phyloP scores from a whole-genome alignment of 164 flowering plant genomes.

The Euptelea pleiosperma region DNA sequence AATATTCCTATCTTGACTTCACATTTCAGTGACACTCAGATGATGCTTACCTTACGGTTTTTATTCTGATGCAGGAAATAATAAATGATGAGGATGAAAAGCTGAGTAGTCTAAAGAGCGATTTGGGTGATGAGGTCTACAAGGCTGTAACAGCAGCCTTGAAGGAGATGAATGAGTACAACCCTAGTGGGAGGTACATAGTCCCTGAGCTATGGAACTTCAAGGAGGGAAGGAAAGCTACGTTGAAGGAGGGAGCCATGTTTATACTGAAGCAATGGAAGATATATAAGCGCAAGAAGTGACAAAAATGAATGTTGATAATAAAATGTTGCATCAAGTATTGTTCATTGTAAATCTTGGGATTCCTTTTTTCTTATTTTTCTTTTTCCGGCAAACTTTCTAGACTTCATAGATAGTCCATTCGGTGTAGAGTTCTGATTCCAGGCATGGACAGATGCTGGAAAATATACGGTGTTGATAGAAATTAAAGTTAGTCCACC shows the following conservation, averaged over 20 bases:
- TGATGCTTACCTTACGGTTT: background rate
- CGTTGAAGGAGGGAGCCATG: slow-evolving; percentile 23
- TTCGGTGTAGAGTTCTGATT: no score
- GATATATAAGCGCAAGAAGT: slow-evolving; percentile 17
- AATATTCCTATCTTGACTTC: background rate
- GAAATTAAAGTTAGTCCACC: no score
- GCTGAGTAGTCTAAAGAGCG: background rate
- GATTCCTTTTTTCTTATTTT: no score
- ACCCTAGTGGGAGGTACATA: slow-evolving; percentile 29
- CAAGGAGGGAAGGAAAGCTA: slow-evolving; percentile 28
- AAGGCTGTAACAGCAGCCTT: slow-evolving; percentile 24
- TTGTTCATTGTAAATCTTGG: no score
- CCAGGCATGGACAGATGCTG: no score
- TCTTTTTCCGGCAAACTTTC: no score
- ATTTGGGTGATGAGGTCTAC: slow-evolving; percentile 20
- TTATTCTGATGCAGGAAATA: background rate
- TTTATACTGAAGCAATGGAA: slow-evolving; percentile 24
- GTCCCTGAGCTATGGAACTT: slow-evolving; percentile 32
- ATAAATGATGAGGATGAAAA: background rate
- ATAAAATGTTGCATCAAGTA: no score
- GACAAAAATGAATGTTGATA: no score
- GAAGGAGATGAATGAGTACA: slow-evolving; percentile 32
- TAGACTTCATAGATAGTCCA: no score
- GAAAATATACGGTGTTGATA: no score
- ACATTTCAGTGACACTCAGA: no score